Base-by-base conservation (phyloP, 192 early-diverging fungal species). In the Coemansia sp. region DNA sequence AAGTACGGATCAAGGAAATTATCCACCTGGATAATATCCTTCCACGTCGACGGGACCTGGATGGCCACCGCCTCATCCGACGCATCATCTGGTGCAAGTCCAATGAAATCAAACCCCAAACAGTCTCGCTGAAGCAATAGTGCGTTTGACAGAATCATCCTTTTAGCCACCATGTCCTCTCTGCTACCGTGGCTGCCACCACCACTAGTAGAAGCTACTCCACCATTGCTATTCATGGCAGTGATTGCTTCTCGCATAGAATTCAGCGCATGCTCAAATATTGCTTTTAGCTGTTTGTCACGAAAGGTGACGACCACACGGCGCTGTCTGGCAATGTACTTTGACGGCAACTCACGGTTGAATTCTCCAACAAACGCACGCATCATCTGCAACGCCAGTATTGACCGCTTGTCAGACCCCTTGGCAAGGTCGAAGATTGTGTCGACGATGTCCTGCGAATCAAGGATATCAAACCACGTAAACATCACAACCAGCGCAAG, bases 11-110 rank as follows among this genome's bases (percentile, higher is more conserved):
- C 85, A 40, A 95, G 59, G 56, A 93, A 95, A 10, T 74, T 77
- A 18, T 85, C 84, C 26, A 90, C 86, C 64, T 93, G 88, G 56
- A 95, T 86, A 19, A 91, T 65, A 9, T 81, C 66, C 69, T 90
- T 90, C 95, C 95, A 97, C 19, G 86, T 75, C 58, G 87, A 84
- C n/a, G 94, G 92, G 40, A 91, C 85, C 86, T 95, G 76, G 45
- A 82, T 83, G n/a, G 83, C 74, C 58, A 80, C 89, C 26, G 86
- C 81, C 23, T 94, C 92, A 67, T 94, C 93, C 8, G 86, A 85
- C 38, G 93, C 85, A 65, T 94, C 92, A 63, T 95, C 92, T 1
- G 89, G 84, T 57, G 84, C 84, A 64, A 87, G 88, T 39, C 92
- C 92, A 41, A 92, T 91, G 67, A 94, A 94, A 71, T 94, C 93